Evolutionary conservation across 2,329 filamentous ascomycete species (phyloP).

Genomic region (Penicillium sp.): DNA sequence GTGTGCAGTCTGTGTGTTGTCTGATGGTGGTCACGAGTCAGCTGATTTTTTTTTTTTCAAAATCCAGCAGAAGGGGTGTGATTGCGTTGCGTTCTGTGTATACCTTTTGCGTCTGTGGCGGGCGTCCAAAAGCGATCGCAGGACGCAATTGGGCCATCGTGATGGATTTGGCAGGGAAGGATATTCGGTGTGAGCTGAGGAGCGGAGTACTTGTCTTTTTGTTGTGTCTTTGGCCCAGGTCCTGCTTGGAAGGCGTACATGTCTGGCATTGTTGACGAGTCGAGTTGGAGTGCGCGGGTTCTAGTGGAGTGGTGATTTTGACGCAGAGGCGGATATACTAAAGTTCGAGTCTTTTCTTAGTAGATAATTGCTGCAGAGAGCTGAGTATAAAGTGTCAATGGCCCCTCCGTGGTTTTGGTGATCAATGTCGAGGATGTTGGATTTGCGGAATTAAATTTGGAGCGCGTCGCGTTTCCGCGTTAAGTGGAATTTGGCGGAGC

Average conservation of each 20-base stretch:
- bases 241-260: constrained; percentile 40
- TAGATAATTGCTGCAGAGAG: neutral
- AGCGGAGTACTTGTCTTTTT: constrained; percentile 7
- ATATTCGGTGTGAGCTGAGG: constrained; percentile 63
- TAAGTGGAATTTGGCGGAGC: constrained; percentile 24
- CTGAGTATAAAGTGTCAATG: neutral
- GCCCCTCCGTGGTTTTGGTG: neutral
- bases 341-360: neutral
- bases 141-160: constrained; percentile 69
- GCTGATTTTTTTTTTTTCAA: neutral
- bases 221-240: constrained; percentile 20
- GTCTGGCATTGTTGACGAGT: constrained; percentile 17
- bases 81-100: neutral
- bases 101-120: constrained; percentile 45
- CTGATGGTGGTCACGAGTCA: constrained; percentile 3
- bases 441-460: neutral
- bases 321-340: neutral
- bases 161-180: constrained; percentile 76
- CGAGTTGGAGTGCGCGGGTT: neutral
- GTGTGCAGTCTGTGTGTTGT: constrained; percentile 56
- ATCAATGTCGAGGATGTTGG: neutral
- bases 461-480: constrained; percentile 35
- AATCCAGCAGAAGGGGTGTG: neutral
- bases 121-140: constrained; percentile 71
- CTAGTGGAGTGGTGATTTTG: neutral